Conservation (phyloP, 768 basidiomycete species). For the Agaricus blazei region DNA sequence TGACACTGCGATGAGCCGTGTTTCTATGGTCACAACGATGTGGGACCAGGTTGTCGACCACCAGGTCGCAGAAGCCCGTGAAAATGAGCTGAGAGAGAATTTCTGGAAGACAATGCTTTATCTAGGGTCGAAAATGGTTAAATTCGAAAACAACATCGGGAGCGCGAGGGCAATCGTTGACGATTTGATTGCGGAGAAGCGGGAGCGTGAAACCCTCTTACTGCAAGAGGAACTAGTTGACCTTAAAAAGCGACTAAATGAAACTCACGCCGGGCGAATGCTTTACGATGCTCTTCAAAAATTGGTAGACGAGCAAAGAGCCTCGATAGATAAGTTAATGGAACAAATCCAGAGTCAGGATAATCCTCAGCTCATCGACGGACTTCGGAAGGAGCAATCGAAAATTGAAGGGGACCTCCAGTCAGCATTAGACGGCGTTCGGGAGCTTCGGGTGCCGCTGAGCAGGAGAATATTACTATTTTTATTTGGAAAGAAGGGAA, state of each 20-base stretch:
- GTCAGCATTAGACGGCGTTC: background rate
- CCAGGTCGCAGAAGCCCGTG: constrained; percentile 5
- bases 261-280: constrained; percentile 3
- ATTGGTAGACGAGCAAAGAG: constrained; percentile 1
- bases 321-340: background rate
- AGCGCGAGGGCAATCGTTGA: background rate
- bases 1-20: constrained; percentile 39
- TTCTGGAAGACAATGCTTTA: constrained; percentile 16
- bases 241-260: background rate
- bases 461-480: background rate
- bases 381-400: background rate
- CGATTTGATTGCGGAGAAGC: background rate
- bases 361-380: background rate
- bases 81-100: constrained; percentile 11
- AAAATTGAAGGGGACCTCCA: background rate
- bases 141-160: background rate
- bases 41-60: constrained; percentile 33
- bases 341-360: background rate
- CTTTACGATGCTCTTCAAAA: background rate
- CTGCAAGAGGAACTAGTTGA: constrained; percentile 7
- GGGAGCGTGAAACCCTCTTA: background rate
- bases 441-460: background rate
- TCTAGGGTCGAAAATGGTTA: background rate
- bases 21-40: constrained; percentile 51
- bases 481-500: constrained; percentile 3